Conservation (phyloP, 2,329 filamentous ascomycete species). For the Cyclaneusma minus region DNA sequence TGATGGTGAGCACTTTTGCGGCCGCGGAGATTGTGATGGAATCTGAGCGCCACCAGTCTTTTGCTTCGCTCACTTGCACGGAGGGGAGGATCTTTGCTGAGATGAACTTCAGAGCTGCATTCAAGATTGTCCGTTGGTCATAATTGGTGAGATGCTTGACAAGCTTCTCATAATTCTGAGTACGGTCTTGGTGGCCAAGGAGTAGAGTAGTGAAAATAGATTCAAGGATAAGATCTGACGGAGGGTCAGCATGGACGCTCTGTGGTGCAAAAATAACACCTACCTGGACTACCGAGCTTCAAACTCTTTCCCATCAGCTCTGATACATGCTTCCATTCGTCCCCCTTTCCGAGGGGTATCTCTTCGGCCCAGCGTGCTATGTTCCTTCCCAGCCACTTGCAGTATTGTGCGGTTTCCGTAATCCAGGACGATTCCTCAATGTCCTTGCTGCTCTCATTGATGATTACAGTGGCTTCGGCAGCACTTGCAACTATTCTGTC, state of each 20-base stretch:
- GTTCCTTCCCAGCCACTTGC: conserved; percentile 16
- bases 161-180: conserved; percentile 10
- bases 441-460: conserved; percentile 16
- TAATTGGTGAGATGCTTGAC: conserved; percentile 11
- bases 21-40: conserved; percentile 34
- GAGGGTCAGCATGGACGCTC: too few species aligned
- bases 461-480: conserved; percentile 34
- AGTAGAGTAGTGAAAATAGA: too few species aligned
- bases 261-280: too few species aligned
- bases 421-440: conserved; percentile 15
- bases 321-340: conserved; percentile 12
- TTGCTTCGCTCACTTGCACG: too few species aligned
- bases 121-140: conserved; percentile 16
- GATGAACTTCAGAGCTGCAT: conserved; percentile 12
- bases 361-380: conserved; percentile 12
- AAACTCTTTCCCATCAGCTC: conserved; percentile 16
- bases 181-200: conserved; percentile 6
- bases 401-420: conserved; percentile 14
- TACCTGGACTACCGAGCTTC: conserved; percentile 17
- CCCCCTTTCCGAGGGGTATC: conserved; percentile 7
- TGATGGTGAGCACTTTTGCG: conserved; percentile 35
- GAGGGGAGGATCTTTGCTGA: conserved; percentile 13
- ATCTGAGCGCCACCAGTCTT: conserved; percentile 17
- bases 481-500: conserved; percentile 40
- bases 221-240: too few species aligned